phyloP scores from a whole-genome alignment of 768 basidiomycete species.

The Kwoniella mangroviensis region DNA sequence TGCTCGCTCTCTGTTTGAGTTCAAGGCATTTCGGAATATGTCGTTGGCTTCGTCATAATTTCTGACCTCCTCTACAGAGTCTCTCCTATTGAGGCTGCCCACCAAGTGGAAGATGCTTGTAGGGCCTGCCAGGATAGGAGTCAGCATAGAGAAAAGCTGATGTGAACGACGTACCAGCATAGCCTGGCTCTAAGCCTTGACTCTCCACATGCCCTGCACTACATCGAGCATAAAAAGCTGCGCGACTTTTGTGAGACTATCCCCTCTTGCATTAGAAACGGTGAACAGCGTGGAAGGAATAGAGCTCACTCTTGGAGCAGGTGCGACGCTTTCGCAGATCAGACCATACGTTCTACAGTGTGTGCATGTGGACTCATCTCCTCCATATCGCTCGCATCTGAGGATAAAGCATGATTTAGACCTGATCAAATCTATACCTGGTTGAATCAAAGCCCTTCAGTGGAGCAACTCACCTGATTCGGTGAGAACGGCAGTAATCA shows the following conservation, averaged over 20 bases:
- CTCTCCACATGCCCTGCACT: conserved; percentile 3
- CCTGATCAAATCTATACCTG: neutral
- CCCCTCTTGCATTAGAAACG: neutral
- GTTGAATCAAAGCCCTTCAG: neutral
- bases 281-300: neutral
- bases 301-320: conserved; percentile 3
- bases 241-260: conserved; percentile 2
- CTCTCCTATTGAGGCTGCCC: neutral
- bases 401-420: neutral
- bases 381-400: conserved; percentile 2
- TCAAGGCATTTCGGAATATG: neutral
- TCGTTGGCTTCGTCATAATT: conserved; percentile 2
- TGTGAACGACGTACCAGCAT: neutral
- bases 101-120: conserved; percentile 3
- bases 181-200: conserved; percentile 5
- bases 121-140: neutral
- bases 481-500: conserved; percentile 12
- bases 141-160: neutral
- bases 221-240: neutral
- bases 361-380: conserved; percentile 1
- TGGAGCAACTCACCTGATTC: conserved; percentile 13
- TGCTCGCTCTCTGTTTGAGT: neutral
- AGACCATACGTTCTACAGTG: conserved; percentile 6
- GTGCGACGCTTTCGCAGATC: conserved; percentile 1
- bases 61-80: neutral